Evolutionary conservation across 2,329 filamentous ascomycete genomes (phyloP).

Genomic region (Trichoderma endophyticum): DNA sequence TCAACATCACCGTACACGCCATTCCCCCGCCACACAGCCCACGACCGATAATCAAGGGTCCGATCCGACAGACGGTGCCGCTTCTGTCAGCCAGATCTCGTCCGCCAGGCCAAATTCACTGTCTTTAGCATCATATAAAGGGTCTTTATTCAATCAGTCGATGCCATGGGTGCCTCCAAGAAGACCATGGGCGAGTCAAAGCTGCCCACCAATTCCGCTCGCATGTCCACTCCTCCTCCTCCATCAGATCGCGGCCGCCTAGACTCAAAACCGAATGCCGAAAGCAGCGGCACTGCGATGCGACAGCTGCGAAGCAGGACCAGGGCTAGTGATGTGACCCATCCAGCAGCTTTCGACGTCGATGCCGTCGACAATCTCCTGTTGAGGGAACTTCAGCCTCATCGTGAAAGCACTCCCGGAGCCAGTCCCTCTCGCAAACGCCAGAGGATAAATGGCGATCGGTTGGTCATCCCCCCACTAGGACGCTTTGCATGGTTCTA

Average conservation of each 20-base stretch:
- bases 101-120: background rate
- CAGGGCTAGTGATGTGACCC: conserved; percentile 36
- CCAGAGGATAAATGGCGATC: conserved; percentile 58
- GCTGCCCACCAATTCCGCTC: conserved; percentile 34
- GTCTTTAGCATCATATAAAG: background rate
- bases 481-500: conserved; percentile 20
- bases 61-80: conserved; percentile 13
- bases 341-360: conserved; percentile 43
- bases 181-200: conserved; percentile 33
- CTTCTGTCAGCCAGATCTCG: background rate
- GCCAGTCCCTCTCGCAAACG: conserved; percentile 58
- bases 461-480: conserved; percentile 41
- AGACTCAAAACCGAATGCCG: conserved; percentile 41
- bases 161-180: conserved; percentile 34
- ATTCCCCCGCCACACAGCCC: conserved; percentile 6
- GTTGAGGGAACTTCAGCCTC: conserved; percentile 50
- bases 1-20: background rate
- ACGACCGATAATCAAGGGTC: conserved; percentile 1
- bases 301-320: conserved; percentile 35
- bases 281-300: conserved; percentile 29
- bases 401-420: conserved; percentile 51
- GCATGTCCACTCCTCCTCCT: conserved; percentile 44
- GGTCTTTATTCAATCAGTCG: conserved; percentile 23
- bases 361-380: conserved; percentile 51
- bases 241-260: conserved; percentile 43